These are phyloP conservation scores for Candida jianshihensis DNA, from an alignment of 805 yeast genomes.

Conservation along the genomic window DNA sequence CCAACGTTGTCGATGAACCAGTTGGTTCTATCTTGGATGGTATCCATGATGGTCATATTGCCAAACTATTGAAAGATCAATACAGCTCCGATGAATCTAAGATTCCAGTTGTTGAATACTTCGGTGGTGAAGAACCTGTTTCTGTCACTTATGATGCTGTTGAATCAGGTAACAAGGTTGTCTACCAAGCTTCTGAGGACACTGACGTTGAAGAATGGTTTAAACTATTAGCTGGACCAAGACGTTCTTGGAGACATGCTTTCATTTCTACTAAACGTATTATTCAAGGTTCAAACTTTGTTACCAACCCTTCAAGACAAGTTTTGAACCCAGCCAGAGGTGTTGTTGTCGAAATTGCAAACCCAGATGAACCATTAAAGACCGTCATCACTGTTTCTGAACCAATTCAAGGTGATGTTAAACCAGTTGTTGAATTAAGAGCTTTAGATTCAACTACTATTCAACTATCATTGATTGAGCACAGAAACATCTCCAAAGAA, in stretches of 20 bases:
- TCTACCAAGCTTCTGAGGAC: conserved; percentile 33
- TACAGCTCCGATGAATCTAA: conserved; percentile 64
- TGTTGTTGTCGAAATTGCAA: conserved; percentile 53
- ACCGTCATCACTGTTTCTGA: conserved; percentile 63
- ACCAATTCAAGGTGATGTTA: conserved; percentile 60
- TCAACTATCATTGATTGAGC: conserved; percentile 72
- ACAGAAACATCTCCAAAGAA: conserved; percentile 71
- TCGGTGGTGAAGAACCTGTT: conserved; percentile 59
- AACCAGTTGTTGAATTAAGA: conserved; percentile 59
- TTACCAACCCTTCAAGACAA: conserved; percentile 70
- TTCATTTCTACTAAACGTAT: conserved; percentile 70
- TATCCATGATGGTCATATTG: conserved; percentile 87
- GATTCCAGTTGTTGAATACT: conserved; percentile 86
- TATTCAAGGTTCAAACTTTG: conserved; percentile 81
- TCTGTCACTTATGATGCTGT: conserved; percentile 27
- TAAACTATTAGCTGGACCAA: conserved; percentile 69
- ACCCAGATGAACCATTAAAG: conserved; percentile 44
- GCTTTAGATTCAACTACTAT: conserved; percentile 46
- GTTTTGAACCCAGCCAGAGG: conserved; percentile 72
- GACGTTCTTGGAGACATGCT: conserved; percentile 86
- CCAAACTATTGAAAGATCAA: conserved; percentile 54
- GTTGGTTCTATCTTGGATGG: conserved; percentile 82
- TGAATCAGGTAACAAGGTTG: conserved; percentile 26
- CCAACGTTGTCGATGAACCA: conserved; percentile 85
- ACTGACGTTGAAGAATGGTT: conserved; percentile 54